phyloP scores from a whole-genome alignment of 2,329 filamentous ascomycete genomes.

The Fusarium papillatum region DNA sequence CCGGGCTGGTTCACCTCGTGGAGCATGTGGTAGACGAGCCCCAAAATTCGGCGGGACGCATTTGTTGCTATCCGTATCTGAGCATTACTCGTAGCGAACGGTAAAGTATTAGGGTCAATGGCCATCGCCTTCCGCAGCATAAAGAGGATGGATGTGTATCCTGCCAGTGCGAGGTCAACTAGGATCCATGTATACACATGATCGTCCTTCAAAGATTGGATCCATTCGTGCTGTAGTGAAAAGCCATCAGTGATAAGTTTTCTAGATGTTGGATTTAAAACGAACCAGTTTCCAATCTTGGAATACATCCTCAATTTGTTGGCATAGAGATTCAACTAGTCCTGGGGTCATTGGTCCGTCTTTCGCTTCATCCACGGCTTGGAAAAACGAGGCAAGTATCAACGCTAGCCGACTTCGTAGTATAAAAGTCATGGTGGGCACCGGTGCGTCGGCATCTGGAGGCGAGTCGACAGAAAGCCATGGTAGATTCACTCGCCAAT shows the following conservation, averaged over 20 bases:
- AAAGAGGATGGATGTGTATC: neutral
- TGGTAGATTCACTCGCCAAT: neutral
- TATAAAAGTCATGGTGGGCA: neutral
- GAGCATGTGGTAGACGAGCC: neutral
- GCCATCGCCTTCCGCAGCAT: neutral
- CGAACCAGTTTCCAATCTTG: neutral
- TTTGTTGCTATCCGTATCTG: too few species aligned
- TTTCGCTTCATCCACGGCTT: neutral
- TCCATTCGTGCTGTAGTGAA: neutral
- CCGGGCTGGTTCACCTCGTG: neutral
- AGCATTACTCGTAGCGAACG: neutral
- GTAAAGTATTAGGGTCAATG: neutral
- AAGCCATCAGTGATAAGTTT: neutral
- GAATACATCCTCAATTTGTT: neutral
- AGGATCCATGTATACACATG: neutral
- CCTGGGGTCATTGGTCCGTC: neutral
- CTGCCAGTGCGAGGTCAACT: neutral
- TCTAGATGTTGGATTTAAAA: neutral
- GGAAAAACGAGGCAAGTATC: neutral
- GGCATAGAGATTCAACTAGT: neutral
- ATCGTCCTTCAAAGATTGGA: neutral
- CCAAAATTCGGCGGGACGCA: conserved; percentile 13
- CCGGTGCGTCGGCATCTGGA: neutral
- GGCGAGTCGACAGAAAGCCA: neutral
- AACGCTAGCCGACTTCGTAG: neutral